Evolutionary conservation across 306 rosid species (phyloP).

Genomic region (Vigna nakashimae): DNA sequence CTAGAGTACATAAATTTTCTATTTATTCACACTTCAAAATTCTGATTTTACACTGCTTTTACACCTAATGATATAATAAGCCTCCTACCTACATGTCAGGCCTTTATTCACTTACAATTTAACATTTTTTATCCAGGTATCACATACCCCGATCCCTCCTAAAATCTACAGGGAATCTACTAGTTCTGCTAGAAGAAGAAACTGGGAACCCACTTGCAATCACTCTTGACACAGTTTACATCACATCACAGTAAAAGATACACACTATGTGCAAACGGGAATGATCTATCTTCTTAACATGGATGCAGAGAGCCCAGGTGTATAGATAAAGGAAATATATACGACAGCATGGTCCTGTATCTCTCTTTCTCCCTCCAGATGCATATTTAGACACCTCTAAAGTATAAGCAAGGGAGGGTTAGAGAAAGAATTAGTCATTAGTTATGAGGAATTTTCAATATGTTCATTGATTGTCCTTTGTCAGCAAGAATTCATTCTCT

Average conservation of each 20-base stretch:
- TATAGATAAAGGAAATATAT: constrained; percentile 19
- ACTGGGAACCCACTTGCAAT: constrained; percentile 63
- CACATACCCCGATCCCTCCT: constrained; percentile 82
- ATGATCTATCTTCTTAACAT: constrained; percentile 4
- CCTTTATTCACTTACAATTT: constrained; percentile 37
- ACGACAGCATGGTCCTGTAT: neutral
- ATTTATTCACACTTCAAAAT: constrained; percentile 11
- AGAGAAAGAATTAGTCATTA: constrained; percentile 26
- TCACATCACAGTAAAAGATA: constrained; percentile 11
- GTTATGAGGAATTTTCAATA: constrained; percentile 14
- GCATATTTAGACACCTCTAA: neutral
- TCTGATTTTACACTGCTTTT: constrained; percentile 1
- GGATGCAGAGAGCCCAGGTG: neutral
- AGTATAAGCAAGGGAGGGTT: neutral
- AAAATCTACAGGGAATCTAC: constrained; percentile 62
- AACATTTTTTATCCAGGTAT: constrained; percentile 63
- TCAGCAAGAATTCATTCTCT: constrained; percentile 27
- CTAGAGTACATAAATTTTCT: constrained; percentile 4
- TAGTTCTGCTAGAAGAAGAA: constrained; percentile 82
- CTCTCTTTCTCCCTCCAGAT: constrained; percentile 4
- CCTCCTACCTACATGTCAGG: neutral
- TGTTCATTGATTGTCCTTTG: constrained; percentile 1
- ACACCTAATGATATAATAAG: constrained; percentile 8
- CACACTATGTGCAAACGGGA: constrained; percentile 37
- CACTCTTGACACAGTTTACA: constrained; percentile 53